Conservation (phyloP, 2,329 filamentous ascomycete species). For the Lachnum nothofagi region DNA sequence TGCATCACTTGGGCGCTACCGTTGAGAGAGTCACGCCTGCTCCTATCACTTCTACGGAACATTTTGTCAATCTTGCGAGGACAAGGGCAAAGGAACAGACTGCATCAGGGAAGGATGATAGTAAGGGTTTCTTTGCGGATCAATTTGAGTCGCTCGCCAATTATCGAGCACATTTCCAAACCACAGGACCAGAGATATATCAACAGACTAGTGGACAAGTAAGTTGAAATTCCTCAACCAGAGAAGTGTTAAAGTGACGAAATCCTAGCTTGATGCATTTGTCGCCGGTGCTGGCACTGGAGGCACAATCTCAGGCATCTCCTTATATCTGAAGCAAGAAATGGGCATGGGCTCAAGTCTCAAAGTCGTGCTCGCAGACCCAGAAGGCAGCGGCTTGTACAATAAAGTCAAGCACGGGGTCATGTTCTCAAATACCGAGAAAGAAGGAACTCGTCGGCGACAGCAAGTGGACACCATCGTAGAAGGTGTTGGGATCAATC, state of each 20-base stretch:
- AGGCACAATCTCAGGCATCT: conserved; percentile 84
- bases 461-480: conserved; percentile 94
- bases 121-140: conserved; percentile 86
- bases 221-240: neutral
- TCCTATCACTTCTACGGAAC: conserved; percentile 85
- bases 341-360: conserved; percentile 37
- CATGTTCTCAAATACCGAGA: conserved; percentile 87
- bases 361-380: conserved; percentile 80
- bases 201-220: conserved; percentile 62
- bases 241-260: neutral
- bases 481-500: conserved; percentile 92
- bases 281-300: conserved; percentile 92
- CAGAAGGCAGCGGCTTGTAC: conserved; percentile 87
- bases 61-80: conserved; percentile 91
- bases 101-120: conserved; percentile 48
- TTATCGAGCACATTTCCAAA: conserved; percentile 73
- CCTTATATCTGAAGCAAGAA: conserved; percentile 71
- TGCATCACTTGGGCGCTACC: conserved; percentile 83
- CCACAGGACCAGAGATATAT: conserved; percentile 87
- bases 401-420: conserved; percentile 90
- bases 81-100: conserved; percentile 72
- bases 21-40: conserved; percentile 88
- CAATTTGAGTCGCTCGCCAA: conserved; percentile 93
- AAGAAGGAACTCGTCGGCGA: conserved; percentile 81
- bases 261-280: conserved; percentile 66